Evolutionary conservation across 306 rosid species (phyloP).

Genomic region (Malus domestica): ASM211411v1 NC_041804.1:38055001-38055500

Average conservation of each 20-base stretch:
- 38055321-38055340: too few relatives aligned
- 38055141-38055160: constrained; percentile 28
- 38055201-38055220: neutral
- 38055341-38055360: too few relatives aligned
- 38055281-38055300: neutral
- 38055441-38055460: too few relatives aligned
- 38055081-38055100: constrained; percentile 20
- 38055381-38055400: too few relatives aligned
- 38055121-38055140: constrained; percentile 28
- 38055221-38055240: neutral
- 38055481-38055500: too few relatives aligned
- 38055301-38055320: too few relatives aligned
- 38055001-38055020: constrained; percentile 33
- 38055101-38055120: constrained; percentile 34
- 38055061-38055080: constrained; percentile 41
- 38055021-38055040: constrained; percentile 20
- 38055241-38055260: neutral
- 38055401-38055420: too few relatives aligned
- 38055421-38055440: too few relatives aligned
- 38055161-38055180: constrained; percentile 16
- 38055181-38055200: neutral
- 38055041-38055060: constrained; percentile 39
- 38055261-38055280: neutral
- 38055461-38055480: too few relatives aligned
- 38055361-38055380: too few relatives aligned